Evolutionary conservation across 345 rosid species (phyloP), one percentile per base, ranked within the genome.

Genomic region (Pugionium dolabratum): DNA sequence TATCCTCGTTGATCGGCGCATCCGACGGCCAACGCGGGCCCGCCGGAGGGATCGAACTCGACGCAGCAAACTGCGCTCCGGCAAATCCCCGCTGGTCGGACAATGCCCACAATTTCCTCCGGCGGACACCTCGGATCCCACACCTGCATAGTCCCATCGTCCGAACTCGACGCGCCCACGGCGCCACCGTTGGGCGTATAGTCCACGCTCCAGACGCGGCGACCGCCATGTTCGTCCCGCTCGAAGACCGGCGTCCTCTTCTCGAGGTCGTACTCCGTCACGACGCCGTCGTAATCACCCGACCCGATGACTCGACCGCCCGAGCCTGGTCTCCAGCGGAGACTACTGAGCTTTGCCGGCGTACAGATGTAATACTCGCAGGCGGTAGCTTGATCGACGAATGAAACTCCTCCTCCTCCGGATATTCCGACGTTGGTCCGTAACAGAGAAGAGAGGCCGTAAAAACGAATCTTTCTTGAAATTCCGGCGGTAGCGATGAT

Each of bases 281-380:
- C 95, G 1, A 89, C 93, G 5, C 98, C 98, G 59, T 92, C 98
- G 56, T 92, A 92, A 60, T 92, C 98, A 0, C 95, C 98, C 1
- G 96, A 83, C 2, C 87, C 96, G 2, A 92, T 32, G 0, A 87
- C 76, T 49, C 84, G 72, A 25, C 91, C 72, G 25, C 71, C 78
- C 0, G 86, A 80, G 1, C 83, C 75, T 28, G 98, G 91, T 52
- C 75, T 80, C 95, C 95, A 89, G 1, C 85, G 71, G 40, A 92
- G 78, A 71, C 96, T 89, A 65, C 96, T 83, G 1, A 92, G 89
- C 78, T 92, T 92, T 1, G 98, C 98, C 6, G 98, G 96, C 1
- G 98, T 86, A 32, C 89, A 86, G 6, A 92, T 80, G 53, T 42
- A 92, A 42, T 73, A 79, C 29, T 80, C 80, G 28, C 84, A 86